These are phyloP conservation scores for Termitomyces sp. DNA, from an alignment of 768 basidiomycete genomes.

Conservation along the genomic window DNA sequence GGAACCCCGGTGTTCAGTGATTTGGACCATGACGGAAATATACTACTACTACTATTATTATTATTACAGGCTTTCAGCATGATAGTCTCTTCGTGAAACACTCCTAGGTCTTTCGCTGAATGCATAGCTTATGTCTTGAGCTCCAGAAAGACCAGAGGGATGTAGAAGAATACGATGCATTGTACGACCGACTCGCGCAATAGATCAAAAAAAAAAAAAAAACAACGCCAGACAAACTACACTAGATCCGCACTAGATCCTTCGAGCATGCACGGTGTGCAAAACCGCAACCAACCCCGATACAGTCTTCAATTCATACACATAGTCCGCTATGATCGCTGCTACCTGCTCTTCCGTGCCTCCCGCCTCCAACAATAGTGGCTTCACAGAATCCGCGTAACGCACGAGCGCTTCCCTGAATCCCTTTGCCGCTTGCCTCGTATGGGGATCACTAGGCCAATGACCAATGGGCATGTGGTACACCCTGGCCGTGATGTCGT, in stretches of 20 bases:
- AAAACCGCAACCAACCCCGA: slow-evolving; percentile 44
- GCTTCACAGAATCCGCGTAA: slow-evolving; percentile 45
- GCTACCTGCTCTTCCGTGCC: slow-evolving; percentile 30
- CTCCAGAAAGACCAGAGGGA: too few relatives aligned
- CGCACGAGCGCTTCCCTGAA: slow-evolving; percentile 32
- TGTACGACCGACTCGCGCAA: not conserved
- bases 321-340: slow-evolving; percentile 33
- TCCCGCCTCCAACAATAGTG: slow-evolving; percentile 39
- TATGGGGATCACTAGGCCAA: slow-evolving; percentile 35
- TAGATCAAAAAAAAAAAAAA: too few relatives aligned
- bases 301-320: slow-evolving; percentile 40
- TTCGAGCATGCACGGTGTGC: slow-evolving; percentile 42
- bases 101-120: too few relatives aligned
- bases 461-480: slow-evolving; percentile 46
- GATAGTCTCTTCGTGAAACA: too few relatives aligned
- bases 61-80: too few relatives aligned
- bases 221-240: too few relatives aligned
- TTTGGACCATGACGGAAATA: too few relatives aligned
- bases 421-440: slow-evolving; percentile 34
- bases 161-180: not conserved
- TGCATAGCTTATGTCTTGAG: too few relatives aligned
- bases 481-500: slow-evolving; percentile 22
- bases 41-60: too few relatives aligned
- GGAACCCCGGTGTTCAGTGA: too few relatives aligned
- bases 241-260: not conserved